Evolutionary conservation across 2,329 filamentous ascomycete species (phyloP), one percentile per base, ranked within the genome.

Genomic region (Fusarium ambrosium): DNA sequence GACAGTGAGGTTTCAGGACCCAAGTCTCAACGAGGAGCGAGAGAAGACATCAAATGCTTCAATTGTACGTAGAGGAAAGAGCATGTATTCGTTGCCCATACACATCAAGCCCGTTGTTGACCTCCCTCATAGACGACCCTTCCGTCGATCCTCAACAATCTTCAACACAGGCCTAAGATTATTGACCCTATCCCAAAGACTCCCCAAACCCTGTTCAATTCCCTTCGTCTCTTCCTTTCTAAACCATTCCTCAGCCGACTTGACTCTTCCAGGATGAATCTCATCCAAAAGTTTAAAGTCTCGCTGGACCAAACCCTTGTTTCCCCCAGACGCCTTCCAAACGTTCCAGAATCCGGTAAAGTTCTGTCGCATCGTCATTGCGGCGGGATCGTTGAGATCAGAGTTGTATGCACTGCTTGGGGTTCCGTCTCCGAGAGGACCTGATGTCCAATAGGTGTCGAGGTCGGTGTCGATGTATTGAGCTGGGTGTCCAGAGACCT

Each of bases 201-300:
- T 29, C 3, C 58, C 58, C 36, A 32, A 11, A 5, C 58, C 59
- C 8, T 36, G 79, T 20, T 85, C 79, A 14, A 89, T 83, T 81
- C 77, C 7, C 75, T n/a, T 9, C 29, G 39, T 70, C 11, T 74
- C 68, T 18, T 74, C 71, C 0, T 67, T 65, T 3, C 43, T 39
- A 0, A 72, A 68, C 20, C 70, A 74, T 6, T 75, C 65, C 20
- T 74, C 72, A 0, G 68, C 36, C 1, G 58, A 64, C 45, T 55
- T 74, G 37, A 67, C 60, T 3, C 71, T 68, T 0, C 41, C 24
- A 0, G 71, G 71, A 3, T 74, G 71, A 29, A 75, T 74, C 51
- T 75, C 60, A 27, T 75, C 65, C 1, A 75, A 14, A 0, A 75
- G 61, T 7, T 69, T 27, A 2, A 69, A 74, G 2, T 75, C 63